Evolutionary conservation across 768 basidiomycete genomes (phyloP).

Genomic region (Heimioporus sp.): DNA sequence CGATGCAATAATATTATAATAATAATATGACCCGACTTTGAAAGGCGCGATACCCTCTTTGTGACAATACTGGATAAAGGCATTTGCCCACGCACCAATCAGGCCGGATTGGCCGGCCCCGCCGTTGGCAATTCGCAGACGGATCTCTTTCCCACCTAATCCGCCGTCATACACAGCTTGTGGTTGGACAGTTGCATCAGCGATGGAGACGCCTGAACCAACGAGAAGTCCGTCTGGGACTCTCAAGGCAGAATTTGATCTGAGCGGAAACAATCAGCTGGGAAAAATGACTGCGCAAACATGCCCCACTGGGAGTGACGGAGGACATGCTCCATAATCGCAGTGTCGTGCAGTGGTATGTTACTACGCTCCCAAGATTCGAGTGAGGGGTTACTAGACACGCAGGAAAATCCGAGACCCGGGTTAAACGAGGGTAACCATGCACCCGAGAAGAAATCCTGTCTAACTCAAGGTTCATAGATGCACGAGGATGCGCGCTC

Average conservation of each 20-base stretch:
- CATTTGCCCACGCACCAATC: slow-evolving; percentile 45
- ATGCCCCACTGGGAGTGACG: slow-evolving; percentile 4
- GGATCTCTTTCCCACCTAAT: slow-evolving; percentile 31
- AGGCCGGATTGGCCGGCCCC: slow-evolving; percentile 53
- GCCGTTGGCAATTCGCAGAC: slow-evolving; percentile 48
- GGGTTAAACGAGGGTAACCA: background rate
- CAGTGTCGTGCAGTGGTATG: background rate
- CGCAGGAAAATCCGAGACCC: background rate
- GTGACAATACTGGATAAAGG: slow-evolving; percentile 37
- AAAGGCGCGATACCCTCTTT: slow-evolving; percentile 24
- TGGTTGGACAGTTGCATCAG: slow-evolving; percentile 10
- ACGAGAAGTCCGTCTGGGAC: slow-evolving; percentile 1
- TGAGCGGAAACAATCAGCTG: background rate
- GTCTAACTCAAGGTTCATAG: slow-evolving; percentile 3
- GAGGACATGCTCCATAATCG: slow-evolving; percentile 2
- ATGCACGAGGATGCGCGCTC: background rate
- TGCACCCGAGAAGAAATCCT: background rate
- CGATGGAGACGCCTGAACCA: slow-evolving; percentile 1
- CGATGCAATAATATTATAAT: background rate
- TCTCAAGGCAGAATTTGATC: background rate
- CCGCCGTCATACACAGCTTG: slow-evolving; percentile 41
- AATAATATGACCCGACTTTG: slow-evolving; percentile 30
- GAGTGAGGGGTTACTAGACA: background rate
- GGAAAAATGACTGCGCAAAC: background rate
- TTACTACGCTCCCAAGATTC: background rate